Evolutionary conservation across 768 basidiomycete genomes (phyloP), one percentile per base, ranked within the genome.

Genomic region (Russula griseocarnosa): DNA sequence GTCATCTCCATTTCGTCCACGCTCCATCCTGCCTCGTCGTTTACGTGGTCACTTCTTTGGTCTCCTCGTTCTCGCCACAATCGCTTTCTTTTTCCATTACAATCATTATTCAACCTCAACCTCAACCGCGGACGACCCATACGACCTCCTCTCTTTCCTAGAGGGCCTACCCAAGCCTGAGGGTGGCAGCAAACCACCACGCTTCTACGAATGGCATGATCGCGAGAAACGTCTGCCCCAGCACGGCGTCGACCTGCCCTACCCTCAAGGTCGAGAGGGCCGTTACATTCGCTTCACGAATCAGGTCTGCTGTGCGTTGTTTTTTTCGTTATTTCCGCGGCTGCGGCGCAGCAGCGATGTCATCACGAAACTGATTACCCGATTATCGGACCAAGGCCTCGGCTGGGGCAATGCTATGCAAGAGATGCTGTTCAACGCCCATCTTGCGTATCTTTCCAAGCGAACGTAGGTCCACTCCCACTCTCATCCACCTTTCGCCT

Each of bases 381-480:
- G 11, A 50, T 50, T 6, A 16, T 50, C 49, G 49, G 7, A 22
- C 4, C 1, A 52, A 83, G 83, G 69, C 10, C 76, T 79, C 49
- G 86, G 86, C 3, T 86, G 83, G 83, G 85, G 85, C 3, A 87
- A 87, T 59, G 77, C 73, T 10, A 75, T 86, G 76, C 83, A 87
- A 63, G 85, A 86, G 62, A 77, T 83, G 62, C 58, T 86, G 4
- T 67, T 86, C 53, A 79, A 81, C 54, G 76, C 82, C 0, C 74
- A 82, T 50, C 71, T 87, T 3, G 80, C 84, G 0, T 76, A 79
- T 54, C 70, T 73, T 2, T 70, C 82, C 0, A 77, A 78, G 34
- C 73, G 84, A 66, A 75, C 82, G 81, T 86, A 70, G 62, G 84
- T 76, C 13, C 9, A 34, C 42, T 13, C 20, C 6, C 10, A 3